Evolutionary conservation across 495 filamentous ascomycete genomes (phyloP).

Genomic region (Trichoderma virens): DNA sequence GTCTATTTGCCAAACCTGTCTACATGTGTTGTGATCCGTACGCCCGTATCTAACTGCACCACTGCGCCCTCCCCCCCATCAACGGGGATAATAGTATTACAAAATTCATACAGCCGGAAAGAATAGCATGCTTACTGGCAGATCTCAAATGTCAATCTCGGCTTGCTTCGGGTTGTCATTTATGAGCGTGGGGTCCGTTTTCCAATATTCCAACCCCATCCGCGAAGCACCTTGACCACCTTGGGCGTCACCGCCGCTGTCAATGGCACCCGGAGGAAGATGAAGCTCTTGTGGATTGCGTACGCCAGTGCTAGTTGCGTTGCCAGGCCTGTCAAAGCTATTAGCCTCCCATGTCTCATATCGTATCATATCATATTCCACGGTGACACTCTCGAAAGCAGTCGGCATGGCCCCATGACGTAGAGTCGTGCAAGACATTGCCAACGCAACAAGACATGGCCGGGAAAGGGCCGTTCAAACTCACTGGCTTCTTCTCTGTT

Average conservation of each 20-base stretch:
- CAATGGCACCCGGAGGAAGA: slow-evolving; percentile 85
- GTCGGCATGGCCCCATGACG: no score
- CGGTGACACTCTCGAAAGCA: no score
- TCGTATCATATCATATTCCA: background rate
- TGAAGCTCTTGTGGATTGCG: slow-evolving; percentile 96
- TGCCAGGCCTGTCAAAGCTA: slow-evolving; percentile 33
- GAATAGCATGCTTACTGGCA: no score
- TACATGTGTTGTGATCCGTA: background rate
- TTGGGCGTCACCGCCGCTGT: slow-evolving; percentile 87
- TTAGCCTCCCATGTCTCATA: slow-evolving; percentile 8
- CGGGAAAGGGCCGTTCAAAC: slow-evolving; percentile 16
- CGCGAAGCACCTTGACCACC: slow-evolving; percentile 74
- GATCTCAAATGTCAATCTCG: no score
- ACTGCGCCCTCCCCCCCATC: no score
- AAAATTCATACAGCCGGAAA: no score
- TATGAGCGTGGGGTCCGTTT: slow-evolving; percentile 24
- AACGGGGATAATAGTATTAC: no score
- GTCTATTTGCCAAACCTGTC: background rate
- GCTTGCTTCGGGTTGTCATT: background rate
- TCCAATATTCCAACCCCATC: slow-evolving; percentile 67
- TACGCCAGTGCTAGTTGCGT: slow-evolving; percentile 93
- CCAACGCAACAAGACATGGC: no score
- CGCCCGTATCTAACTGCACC: no score
- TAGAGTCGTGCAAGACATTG: no score
- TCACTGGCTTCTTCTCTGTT: slow-evolving; percentile 47